Percentiles rank a stretch among this genome's conserved stretches.
phyloP scores from a whole-genome alignment of 108 stramenopile species.

The Fistulifera pelliculosa region DNA sequence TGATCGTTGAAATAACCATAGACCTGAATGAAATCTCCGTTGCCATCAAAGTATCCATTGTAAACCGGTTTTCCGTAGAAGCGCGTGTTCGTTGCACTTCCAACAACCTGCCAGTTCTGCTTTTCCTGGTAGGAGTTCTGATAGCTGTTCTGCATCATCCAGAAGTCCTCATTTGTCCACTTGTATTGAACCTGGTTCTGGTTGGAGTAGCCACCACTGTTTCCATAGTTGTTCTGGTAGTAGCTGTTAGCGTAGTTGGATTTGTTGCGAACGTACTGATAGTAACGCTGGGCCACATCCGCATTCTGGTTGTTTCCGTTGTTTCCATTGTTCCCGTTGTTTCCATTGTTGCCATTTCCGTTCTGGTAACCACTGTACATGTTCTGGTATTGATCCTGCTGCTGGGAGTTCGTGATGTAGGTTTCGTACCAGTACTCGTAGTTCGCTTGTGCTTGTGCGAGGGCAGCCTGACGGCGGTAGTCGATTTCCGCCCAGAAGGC shows the following conservation, averaged over 20 bases:
- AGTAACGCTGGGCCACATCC: constrained; percentile 14
- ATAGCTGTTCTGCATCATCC: not conserved
- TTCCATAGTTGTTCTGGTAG: constrained; percentile 1
- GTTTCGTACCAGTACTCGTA: constrained; percentile 7
- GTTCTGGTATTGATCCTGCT: not conserved
- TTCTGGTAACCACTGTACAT: constrained; percentile 10
- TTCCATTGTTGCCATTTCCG: constrained; percentile 7
- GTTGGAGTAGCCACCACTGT: not conserved
- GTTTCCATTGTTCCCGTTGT: constrained; percentile 1
- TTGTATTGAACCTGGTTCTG: not conserved
- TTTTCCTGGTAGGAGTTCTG: constrained; percentile 1
- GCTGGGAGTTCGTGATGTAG: constrained; percentile 13
- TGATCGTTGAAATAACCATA: not conserved
- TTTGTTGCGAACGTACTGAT: constrained; percentile 8
- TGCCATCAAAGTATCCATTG: constrained; percentile 18
- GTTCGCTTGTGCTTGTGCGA: constrained; percentile 11
- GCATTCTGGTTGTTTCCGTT: not conserved
- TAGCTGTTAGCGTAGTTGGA: constrained; percentile 12
- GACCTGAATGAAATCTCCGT: constrained; percentile 11
- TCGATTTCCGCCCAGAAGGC: not conserved
- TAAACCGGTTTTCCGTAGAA: constrained; percentile 5
- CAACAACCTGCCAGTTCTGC: not conserved
- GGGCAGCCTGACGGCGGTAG: not conserved
- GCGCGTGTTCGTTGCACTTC: too few species aligned
- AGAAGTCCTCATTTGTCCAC: too few species aligned